phyloP scores from a whole-genome alignment of 2,329 filamentous ascomycete genomes.

The Erysiphe pulchra region DNA sequence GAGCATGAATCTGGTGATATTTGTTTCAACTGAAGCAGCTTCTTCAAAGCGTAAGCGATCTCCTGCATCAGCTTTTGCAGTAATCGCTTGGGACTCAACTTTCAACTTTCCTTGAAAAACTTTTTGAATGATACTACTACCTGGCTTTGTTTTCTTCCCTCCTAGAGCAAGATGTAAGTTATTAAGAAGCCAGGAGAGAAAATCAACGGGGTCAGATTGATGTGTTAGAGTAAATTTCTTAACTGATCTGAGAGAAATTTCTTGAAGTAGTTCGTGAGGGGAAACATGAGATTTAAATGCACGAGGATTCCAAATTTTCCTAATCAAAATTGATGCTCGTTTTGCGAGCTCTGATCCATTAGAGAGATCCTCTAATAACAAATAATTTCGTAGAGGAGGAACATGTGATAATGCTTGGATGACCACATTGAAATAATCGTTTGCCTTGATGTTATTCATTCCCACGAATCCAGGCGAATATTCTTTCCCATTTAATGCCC shows the following conservation, averaged over 20 bases:
- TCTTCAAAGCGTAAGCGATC: conserved; percentile 86
- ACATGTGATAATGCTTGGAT: conserved; percentile 84
- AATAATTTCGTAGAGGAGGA: conserved; percentile 65
- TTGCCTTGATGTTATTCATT: conserved; percentile 99
- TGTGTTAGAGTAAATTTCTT: conserved; percentile 79
- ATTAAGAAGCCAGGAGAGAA: conserved; percentile 93
- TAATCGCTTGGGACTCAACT: conserved; percentile 83
- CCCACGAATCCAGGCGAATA: conserved; percentile 90
- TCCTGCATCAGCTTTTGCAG: conserved; percentile 63
- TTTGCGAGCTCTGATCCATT: conserved; percentile 58
- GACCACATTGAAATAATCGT: conserved; percentile 93
- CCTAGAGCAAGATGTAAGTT: conserved; percentile 79
- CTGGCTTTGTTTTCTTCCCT: conserved; percentile 65
- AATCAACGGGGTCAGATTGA: conserved; percentile 90
- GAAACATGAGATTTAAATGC: conserved; percentile 95
- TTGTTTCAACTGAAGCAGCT: conserved; percentile 52
- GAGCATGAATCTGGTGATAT: conserved; percentile 62
- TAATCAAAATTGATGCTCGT: conserved; percentile 66
- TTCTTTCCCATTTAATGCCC: conserved; percentile 58
- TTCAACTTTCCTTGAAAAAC: conserved; percentile 85
- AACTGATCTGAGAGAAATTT: conserved; percentile 68
- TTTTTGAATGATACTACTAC: conserved; percentile 65
- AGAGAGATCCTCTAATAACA: conserved; percentile 64
- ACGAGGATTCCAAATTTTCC: conserved; percentile 94
- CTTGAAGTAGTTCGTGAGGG: conserved; percentile 87